Percentiles rank a stretch among this genome's conserved stretches.
Evolutionary conservation across 306 rosid genomes (phyloP).

Genomic region (Canavalia gladiata): DNA sequence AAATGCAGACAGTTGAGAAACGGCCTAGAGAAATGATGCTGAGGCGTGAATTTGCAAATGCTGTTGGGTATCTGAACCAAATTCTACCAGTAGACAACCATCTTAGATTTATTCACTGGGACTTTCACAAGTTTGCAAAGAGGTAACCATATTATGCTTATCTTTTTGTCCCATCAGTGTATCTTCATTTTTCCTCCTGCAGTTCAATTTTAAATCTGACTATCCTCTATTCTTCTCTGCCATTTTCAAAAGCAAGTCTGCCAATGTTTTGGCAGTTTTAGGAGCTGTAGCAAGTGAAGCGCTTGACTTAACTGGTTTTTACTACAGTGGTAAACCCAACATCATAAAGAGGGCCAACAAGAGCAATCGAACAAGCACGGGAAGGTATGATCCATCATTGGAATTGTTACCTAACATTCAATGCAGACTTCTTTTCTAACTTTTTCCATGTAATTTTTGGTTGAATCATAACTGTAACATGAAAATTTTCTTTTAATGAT

Average conservation of each 20-base stretch:
- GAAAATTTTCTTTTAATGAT: neutral
- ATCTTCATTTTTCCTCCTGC: neutral
- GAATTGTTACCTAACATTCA: conserved; percentile 21
- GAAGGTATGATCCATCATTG: conserved; percentile 61
- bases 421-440: neutral
- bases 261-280: conserved; percentile 93
- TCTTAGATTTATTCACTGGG: conserved; percentile 95
- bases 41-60: conserved; percentile 92
- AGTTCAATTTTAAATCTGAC: conserved; percentile 47
- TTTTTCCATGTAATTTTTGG: conserved; percentile 11
- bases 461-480: conserved; percentile 19
- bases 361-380: conserved; percentile 70
- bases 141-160: conserved; percentile 57
- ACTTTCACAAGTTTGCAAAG: conserved; percentile 97
- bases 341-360: conserved; percentile 67
- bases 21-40: conserved; percentile 99
- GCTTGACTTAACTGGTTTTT: conserved; percentile 88
- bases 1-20: conserved; percentile 88
- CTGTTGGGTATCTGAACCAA: conserved; percentile 94
- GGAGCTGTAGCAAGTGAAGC: conserved; percentile 95
- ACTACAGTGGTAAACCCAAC: conserved; percentile 86
- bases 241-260: conserved; percentile 84
- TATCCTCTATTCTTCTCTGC: conserved; percentile 49
- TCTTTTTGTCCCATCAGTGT: neutral
- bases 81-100: conserved; percentile 75